Evolutionary conservation across 257 asterid genomes (phyloP).

Genomic region (Lantana camara): DNA sequence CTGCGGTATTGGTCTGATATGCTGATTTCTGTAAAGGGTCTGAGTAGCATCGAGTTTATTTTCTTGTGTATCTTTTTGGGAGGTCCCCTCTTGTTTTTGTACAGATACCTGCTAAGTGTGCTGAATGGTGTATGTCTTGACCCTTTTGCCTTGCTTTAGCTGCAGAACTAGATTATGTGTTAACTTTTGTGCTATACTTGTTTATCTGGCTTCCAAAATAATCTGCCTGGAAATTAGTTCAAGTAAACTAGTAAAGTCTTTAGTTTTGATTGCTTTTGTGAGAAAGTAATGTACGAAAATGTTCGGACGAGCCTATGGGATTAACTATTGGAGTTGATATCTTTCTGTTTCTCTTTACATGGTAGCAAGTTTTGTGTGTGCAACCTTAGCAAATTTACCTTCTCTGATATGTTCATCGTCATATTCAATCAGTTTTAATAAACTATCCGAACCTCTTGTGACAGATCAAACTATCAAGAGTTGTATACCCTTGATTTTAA

Average conservation of each 20-base stretch:
- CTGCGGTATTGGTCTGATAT: conserved; percentile 3
- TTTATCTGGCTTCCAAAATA: not conserved
- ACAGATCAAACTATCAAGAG: conserved; percentile 2
- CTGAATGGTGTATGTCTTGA: not conserved
- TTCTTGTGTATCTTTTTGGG: not conserved
- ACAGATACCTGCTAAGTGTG: not conserved
- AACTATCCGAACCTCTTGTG: not conserved
- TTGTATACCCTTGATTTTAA: too few species aligned
- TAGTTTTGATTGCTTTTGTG: not conserved
- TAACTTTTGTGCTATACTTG: conserved; percentile 3
- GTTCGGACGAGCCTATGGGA: not conserved
- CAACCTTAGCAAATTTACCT: not conserved
- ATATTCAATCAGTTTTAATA: not conserved
- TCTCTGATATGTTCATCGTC: not conserved
- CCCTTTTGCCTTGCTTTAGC: not conserved
- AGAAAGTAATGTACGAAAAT: not conserved
- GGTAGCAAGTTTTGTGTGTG: conserved; percentile 3
- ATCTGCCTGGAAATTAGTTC: not conserved
- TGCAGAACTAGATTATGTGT: not conserved
- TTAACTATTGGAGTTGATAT: not conserved
- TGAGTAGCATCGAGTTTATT: not conserved
- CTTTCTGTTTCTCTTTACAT: conserved; percentile 1
- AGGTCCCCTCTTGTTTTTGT: conserved; percentile 15
- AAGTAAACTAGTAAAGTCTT: not conserved
- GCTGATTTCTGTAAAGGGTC: not conserved